These are phyloP conservation scores for Trichosporon sp. DNA, from an alignment of 1,284 basidiomycete genomes.

Conservation along the genomic window DNA sequence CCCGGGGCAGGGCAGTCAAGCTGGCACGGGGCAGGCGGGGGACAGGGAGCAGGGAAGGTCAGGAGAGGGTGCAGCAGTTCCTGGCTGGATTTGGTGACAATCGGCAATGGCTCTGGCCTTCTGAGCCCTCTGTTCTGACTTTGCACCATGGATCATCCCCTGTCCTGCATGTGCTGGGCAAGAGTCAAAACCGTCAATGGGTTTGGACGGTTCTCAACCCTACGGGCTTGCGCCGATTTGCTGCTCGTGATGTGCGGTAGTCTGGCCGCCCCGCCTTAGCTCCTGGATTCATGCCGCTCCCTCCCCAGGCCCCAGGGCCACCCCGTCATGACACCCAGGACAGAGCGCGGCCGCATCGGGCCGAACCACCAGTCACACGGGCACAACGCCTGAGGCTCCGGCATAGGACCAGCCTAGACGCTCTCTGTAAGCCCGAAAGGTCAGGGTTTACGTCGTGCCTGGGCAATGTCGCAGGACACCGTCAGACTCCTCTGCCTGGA, in stretches of 20 bases:
- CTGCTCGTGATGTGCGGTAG: background rate
- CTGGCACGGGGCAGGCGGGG: too few relatives aligned
- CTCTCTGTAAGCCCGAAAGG: background rate
- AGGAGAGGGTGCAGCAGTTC: too few relatives aligned
- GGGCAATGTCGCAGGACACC: background rate
- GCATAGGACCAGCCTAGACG: background rate
- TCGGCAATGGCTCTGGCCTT: background rate
- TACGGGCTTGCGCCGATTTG: background rate
- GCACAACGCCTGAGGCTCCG: background rate
- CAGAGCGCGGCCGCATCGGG: background rate
- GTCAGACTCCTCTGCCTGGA: too few relatives aligned
- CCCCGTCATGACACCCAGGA: background rate
- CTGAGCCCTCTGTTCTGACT: background rate
- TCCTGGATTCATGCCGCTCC: background rate
- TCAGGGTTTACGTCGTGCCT: background rate
- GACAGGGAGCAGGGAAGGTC: background rate
- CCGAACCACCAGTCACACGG: background rate
- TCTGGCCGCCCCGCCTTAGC: background rate
- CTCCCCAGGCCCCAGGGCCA: background rate
- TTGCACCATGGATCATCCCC: background rate
- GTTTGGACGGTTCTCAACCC: constrained; percentile 4
- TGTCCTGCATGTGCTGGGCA: background rate
- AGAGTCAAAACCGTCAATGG: background rate
- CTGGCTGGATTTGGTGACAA: background rate
- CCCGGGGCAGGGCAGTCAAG: background rate